These are phyloP conservation scores for Ceratocystis harringtonii DNA, from an alignment of 2,329 filamentous ascomycete species.

Conservation along the genomic window DNA sequence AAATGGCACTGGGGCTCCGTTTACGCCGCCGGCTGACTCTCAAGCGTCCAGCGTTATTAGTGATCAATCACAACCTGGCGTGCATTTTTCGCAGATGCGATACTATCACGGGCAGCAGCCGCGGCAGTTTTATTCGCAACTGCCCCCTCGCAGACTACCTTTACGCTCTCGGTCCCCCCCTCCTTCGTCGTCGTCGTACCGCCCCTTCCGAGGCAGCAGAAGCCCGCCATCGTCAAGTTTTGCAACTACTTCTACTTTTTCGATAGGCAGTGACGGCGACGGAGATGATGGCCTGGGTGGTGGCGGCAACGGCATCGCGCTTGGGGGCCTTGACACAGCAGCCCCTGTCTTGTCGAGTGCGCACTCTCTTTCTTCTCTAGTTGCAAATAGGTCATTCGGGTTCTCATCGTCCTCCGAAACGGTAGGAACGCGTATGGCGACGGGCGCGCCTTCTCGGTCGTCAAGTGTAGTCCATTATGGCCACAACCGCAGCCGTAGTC, in stretches of 20 bases:
- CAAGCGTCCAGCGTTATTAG: slow-evolving; percentile 1
- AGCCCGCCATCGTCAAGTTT: neutral
- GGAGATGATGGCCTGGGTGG: too few relatives aligned
- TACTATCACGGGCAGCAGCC: neutral
- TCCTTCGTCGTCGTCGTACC: neutral
- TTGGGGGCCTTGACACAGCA: neutral
- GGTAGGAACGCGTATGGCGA: neutral
- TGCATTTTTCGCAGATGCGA: neutral
- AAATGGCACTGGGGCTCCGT: neutral
- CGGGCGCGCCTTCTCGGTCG: slow-evolving; percentile 2
- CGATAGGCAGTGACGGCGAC: neutral
- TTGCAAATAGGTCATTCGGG: neutral
- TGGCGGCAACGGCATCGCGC: neutral
- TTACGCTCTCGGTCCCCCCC: neutral
- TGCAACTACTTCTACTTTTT: neutral
- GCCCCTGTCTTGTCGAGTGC: slow-evolving; percentile 1
- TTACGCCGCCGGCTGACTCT: neutral
- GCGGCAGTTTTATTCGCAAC: neutral
- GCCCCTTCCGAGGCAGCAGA: neutral
- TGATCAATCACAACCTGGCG: neutral
- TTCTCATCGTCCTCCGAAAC: slow-evolving; percentile 9
- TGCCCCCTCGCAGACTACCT: neutral
- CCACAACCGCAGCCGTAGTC: too few relatives aligned
- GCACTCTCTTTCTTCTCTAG: slow-evolving; percentile 5
- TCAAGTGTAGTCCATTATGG: slow-evolving; percentile 8